phyloP scores from a whole-genome alignment of 768 basidiomycete species.

The Boletus bicolor region DNA sequence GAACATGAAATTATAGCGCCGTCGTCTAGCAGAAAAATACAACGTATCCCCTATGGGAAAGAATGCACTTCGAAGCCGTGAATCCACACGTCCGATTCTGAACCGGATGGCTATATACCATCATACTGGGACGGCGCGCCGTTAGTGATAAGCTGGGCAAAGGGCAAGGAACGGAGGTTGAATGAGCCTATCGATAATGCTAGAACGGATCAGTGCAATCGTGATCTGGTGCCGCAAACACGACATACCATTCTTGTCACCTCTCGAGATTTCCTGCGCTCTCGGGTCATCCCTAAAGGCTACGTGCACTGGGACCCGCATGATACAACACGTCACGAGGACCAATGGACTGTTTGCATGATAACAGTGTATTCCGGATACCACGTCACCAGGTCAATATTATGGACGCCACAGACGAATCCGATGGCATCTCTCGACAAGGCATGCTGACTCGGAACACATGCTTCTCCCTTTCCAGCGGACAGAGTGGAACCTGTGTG shows the following conservation, averaged over 20 bases:
- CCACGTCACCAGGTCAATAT: neutral
- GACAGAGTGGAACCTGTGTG: neutral
- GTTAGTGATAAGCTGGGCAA: neutral
- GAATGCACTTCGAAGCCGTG: slow-evolving; percentile 1
- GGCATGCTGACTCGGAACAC: neutral
- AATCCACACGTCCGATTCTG: slow-evolving; percentile 6
- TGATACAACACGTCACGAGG: neutral
- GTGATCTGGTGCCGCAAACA: neutral
- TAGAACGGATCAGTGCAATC: neutral
- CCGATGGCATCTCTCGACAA: neutral
- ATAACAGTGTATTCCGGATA: neutral
- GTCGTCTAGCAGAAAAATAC: neutral
- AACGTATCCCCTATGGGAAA: neutral
- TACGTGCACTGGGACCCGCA: neutral
- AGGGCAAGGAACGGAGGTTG: neutral
- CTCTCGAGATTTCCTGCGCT: neutral
- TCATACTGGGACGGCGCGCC: neutral
- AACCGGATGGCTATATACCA: slow-evolving; percentile 1
- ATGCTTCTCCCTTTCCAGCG: neutral
- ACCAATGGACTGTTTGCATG: neutral
- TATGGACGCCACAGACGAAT: neutral
- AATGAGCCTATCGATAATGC: neutral
- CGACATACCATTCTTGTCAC: neutral
- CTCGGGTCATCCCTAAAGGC: neutral
- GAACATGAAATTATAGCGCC: neutral